A percentile compares a stretch with the other conserved stretches of the same genome.
These are phyloP conservation scores for Piloderma croceum DNA, from an alignment of 768 basidiomycete genomes.

Conservation along the genomic window DNA sequence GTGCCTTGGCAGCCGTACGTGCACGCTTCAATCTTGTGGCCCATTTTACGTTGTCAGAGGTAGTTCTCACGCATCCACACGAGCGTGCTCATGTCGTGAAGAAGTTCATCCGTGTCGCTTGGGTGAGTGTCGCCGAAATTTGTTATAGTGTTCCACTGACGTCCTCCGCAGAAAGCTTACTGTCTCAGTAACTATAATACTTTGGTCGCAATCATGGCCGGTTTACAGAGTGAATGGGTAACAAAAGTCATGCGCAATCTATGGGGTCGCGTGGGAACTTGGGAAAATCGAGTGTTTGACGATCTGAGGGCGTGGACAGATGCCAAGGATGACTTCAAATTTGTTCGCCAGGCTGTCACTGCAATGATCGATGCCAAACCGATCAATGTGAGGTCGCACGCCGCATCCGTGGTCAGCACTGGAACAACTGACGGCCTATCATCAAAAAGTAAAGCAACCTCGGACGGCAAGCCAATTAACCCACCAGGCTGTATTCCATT, in stretches of 20 bases:
- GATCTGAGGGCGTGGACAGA: conserved; percentile 67
- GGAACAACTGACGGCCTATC: conserved; percentile 35
- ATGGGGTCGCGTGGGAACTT: conserved; percentile 61
- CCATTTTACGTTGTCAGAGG: conserved; percentile 75
- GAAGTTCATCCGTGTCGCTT: conserved; percentile 84
- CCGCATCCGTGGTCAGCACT: conserved; percentile 46
- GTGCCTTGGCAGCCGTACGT: conserved; percentile 66
- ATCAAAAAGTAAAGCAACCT: conserved; percentile 31
- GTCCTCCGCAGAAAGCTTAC: conserved; percentile 65
- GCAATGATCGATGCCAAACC: conserved; percentile 64
- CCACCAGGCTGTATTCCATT: conserved; percentile 73
- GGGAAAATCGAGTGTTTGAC: conserved; percentile 67
- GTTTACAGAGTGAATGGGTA: conserved; percentile 67
- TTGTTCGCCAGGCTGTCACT: conserved; percentile 61
- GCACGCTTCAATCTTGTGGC: conserved; percentile 82
- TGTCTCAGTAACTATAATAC: conserved; percentile 71
- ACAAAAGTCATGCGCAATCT: conserved; percentile 58
- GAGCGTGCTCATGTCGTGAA: conserved; percentile 61
- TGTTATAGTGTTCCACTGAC: conserved; percentile 3
- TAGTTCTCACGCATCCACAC: conserved; percentile 64
- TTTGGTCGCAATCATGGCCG: conserved; percentile 73
- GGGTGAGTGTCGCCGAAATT: conserved; percentile 43
- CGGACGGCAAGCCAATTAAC: conserved; percentile 32
- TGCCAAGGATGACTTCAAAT: conserved; percentile 63
- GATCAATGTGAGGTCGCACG: conserved; percentile 46